Evolutionary conservation across 495 filamentous ascomycete species (phyloP).

Genomic region (Tuber aestivum): DNA sequence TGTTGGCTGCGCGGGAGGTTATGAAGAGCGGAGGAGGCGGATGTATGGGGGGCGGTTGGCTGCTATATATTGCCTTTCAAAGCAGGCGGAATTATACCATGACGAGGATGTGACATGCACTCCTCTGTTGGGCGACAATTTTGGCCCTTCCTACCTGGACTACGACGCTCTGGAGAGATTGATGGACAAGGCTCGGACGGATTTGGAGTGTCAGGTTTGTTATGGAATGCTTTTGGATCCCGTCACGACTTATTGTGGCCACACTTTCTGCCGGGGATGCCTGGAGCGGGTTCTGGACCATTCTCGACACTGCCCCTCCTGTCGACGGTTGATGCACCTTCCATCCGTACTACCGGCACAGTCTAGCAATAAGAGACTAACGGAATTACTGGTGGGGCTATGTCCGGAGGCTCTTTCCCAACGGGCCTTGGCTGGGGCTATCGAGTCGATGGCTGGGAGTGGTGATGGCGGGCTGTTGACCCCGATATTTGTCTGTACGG

Average conservation of each 20-base stretch:
- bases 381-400: constrained; percentile 55
- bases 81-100: constrained; percentile 51
- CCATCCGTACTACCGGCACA: constrained; percentile 49
- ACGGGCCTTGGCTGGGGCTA: constrained; percentile 51
- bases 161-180: constrained; percentile 51
- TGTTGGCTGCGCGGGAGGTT: background rate
- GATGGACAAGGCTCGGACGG: constrained; percentile 55
- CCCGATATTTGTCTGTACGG: constrained; percentile 73
- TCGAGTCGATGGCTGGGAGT: constrained; percentile 49
- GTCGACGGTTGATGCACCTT: constrained; percentile 62
- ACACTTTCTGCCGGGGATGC: constrained; percentile 81
- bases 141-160: constrained; percentile 50
- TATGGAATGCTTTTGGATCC: constrained; percentile 73
- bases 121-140: constrained; percentile 41
- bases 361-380: constrained; percentile 58
- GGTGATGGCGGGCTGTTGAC: constrained; percentile 55
- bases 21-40: constrained; percentile 35
- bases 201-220: constrained; percentile 85
- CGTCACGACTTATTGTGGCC: constrained; percentile 76
- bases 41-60: constrained; percentile 54
- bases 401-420: constrained; percentile 60
- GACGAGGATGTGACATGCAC: constrained; percentile 48
- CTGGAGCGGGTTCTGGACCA: constrained; percentile 68
- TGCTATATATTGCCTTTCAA: constrained; percentile 55
- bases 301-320: constrained; percentile 70